Percentiles rank a stretch among this genome's conserved stretches.
Evolutionary conservation across 2,329 filamentous ascomycete genomes (phyloP).

Genomic region (Epichloe uncinata): DNA sequence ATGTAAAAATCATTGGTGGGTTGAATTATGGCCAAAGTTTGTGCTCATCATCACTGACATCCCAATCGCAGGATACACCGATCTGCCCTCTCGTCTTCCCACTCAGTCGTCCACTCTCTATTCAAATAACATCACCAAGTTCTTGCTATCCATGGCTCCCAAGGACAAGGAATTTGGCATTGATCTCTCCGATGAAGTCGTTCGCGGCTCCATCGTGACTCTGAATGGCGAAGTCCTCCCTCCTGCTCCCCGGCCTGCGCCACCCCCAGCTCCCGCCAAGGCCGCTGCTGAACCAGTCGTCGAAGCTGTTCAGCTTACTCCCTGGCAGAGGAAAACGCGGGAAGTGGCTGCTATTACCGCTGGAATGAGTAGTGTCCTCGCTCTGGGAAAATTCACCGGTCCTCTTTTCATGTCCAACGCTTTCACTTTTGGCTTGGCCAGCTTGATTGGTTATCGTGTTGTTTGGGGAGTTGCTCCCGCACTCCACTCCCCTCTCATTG

Average conservation of each 20-base stretch:
- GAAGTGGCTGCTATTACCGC: conserved; percentile 64
- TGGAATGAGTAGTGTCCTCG: conserved; percentile 63
- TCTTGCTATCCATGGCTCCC: conserved; percentile 68
- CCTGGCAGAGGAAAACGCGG: conserved; percentile 67
- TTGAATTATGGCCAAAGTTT: conserved; percentile 5
- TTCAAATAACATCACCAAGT: conserved; percentile 88
- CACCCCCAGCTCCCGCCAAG: conserved; percentile 39
- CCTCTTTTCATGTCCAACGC: conserved; percentile 81
- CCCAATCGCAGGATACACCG: conserved; percentile 52
- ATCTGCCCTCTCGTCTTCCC: conserved; percentile 72
- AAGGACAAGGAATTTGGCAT: conserved; percentile 68
- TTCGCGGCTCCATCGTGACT: conserved; percentile 73
- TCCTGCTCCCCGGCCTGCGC: conserved; percentile 54
- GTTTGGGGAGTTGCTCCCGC: conserved; percentile 80
- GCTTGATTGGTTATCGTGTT: conserved; percentile 74
- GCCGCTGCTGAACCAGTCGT: conserved; percentile 31
- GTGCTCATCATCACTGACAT: neutral
- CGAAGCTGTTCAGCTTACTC: conserved; percentile 55
- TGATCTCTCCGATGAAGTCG: conserved; percentile 72
- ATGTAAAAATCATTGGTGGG: conserved; percentile 71
- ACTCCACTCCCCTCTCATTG: conserved; percentile 83
- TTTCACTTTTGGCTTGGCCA: conserved; percentile 73
- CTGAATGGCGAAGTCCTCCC: conserved; percentile 65
- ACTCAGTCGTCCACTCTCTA: conserved; percentile 85
- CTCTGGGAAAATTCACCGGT: conserved; percentile 66